phyloP scores from a whole-genome alignment of 805 yeast genomes.

The Starmerella riodocensis region DNA sequence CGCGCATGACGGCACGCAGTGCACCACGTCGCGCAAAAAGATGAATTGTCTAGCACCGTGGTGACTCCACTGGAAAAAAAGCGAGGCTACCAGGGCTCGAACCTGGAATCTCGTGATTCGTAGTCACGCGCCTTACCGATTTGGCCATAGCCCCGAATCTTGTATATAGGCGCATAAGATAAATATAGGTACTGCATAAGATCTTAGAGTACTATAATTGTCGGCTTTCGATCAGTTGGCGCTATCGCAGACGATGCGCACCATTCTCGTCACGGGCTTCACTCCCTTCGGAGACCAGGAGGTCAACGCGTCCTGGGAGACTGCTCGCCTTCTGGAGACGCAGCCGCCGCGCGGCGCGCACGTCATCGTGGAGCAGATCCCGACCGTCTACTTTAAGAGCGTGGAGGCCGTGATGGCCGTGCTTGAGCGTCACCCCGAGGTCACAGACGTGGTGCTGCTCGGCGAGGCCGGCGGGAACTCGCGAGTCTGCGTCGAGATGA shows the following conservation, averaged over 20 bases:
- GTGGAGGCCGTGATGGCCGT: constrained; percentile 4
- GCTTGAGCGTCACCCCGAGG: constrained; percentile 5
- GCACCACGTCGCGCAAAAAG: too few relatives aligned
- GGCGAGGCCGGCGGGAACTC: constrained; percentile 18
- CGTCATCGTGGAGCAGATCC: constrained; percentile 8
- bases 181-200: neutral
- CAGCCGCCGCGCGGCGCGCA: constrained; percentile 2
- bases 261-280: constrained; percentile 15
- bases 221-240: too few relatives aligned
- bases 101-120: constrained; percentile 23
- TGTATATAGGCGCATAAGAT: neutral
- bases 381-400: constrained; percentile 13
- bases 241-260: constrained; percentile 4
- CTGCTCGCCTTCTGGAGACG: constrained; percentile 9
- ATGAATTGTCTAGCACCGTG: too few relatives aligned
- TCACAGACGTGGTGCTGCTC: constrained; percentile 14
- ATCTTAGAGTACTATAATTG: too few relatives aligned
- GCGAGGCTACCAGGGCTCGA: constrained; percentile 23
- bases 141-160: constrained; percentile 20
- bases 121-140: constrained; percentile 23
- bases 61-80: constrained; percentile 2
- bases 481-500: constrained; percentile 13
- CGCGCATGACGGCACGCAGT: too few relatives aligned
- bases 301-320: constrained; percentile 19
- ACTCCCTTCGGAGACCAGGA: constrained; percentile 16